Conservation (phyloP, 163 green algal species). For the Coccomyxa subellipsoidea region DNA sequence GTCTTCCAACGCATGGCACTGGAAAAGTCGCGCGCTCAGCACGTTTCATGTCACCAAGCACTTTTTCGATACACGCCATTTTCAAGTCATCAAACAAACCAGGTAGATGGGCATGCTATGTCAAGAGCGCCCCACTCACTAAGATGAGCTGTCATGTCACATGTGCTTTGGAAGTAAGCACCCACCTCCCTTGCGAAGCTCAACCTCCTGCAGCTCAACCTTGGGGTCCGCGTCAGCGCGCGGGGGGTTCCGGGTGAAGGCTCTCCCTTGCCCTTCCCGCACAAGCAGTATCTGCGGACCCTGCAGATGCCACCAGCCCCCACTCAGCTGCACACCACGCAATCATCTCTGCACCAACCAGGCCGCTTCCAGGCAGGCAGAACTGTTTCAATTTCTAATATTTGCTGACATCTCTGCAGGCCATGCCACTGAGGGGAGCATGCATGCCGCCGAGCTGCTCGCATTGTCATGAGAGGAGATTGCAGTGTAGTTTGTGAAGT, state of each 20-base stretch:
- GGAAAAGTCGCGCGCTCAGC: too few relatives aligned
- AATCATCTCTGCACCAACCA: not conserved
- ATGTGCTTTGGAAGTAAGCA: too few relatives aligned
- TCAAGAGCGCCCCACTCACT: too few relatives aligned
- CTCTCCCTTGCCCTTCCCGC: constrained; percentile 33
- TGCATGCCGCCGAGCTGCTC: not conserved
- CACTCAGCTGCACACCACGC: constrained; percentile 17
- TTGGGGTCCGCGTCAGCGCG: not conserved
- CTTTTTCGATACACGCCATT: too few relatives aligned
- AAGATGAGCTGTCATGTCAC: too few relatives aligned
- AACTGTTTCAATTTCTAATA: constrained; percentile 52
- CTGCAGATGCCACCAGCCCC: constrained; percentile 27
- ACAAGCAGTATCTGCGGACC: constrained; percentile 66
- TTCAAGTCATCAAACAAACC: too few relatives aligned
- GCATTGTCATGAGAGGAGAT: not conserved
- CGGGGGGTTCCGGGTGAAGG: not conserved
- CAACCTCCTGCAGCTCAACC: constrained; percentile 3
- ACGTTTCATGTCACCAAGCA: too few relatives aligned
- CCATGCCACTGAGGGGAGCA: not conserved
- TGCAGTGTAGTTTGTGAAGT: too few relatives aligned
- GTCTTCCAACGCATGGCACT: too few relatives aligned
- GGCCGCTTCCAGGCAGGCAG: not conserved
- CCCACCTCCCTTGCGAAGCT: not conserved
- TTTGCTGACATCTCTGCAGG: not conserved
- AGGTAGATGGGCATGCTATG: too few relatives aligned